Evolutionary conservation across 2,329 filamentous ascomycete species (phyloP).

Genomic region (Fusarium keratoplasticum): DNA sequence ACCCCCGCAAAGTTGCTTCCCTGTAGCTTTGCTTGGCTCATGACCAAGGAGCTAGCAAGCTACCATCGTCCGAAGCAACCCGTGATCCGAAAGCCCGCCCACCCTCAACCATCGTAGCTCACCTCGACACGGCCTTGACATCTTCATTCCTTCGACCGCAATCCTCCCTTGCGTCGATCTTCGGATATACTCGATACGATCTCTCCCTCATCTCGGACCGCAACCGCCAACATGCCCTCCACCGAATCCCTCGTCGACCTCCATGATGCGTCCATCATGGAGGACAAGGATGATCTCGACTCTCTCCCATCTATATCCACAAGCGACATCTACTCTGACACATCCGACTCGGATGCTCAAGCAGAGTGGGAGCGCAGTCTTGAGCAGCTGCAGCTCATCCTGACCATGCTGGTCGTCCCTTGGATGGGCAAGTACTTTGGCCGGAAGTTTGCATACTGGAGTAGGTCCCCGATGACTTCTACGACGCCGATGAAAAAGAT

Average conservation of each 20-base stretch:
- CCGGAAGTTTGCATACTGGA: conserved; percentile 95
- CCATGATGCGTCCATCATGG: conserved; percentile 58
- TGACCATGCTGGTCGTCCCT: conserved; percentile 95
- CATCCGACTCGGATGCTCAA: conserved; percentile 82
- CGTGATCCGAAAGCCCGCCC: conserved; percentile 27
- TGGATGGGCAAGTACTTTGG: conserved; percentile 96
- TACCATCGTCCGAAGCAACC: conserved; percentile 21
- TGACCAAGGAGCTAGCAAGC: not conserved
- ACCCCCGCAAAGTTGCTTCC: not conserved
- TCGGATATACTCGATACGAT: not conserved
- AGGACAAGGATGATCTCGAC: conserved; percentile 69
- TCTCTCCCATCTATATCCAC: conserved; percentile 73
- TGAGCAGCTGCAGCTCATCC: conserved; percentile 90
- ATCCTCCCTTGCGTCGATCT: not conserved
- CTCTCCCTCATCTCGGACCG: not conserved
- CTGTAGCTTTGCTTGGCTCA: not conserved
- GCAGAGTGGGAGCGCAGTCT: conserved; percentile 94
- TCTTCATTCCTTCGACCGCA: not conserved
- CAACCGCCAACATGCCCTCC: conserved; percentile 44
- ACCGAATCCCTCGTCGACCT: conserved; percentile 64
- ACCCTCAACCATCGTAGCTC: conserved; percentile 5
- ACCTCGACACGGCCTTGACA: not conserved
- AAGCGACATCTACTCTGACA: conserved; percentile 67
- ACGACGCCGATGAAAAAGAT: not conserved
- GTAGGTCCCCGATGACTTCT: conserved; percentile 62